Conservation (phyloP, 2,329 filamentous ascomycete genomes). For the Herpotrichia juniperi region DNA sequence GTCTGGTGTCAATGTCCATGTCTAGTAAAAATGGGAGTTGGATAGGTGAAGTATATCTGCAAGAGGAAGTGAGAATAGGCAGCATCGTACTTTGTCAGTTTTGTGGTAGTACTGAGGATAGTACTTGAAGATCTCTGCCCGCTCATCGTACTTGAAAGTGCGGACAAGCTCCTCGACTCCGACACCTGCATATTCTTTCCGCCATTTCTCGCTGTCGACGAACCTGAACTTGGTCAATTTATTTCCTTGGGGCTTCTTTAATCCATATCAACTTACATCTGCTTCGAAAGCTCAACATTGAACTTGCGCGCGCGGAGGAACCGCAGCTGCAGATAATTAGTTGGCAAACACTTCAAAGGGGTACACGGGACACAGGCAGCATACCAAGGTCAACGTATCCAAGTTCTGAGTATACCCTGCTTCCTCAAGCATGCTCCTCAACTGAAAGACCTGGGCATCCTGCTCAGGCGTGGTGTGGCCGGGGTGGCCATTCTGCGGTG, state of each 20-base stretch:
- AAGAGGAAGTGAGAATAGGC: neutral
- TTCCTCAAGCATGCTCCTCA: conserved; percentile 83
- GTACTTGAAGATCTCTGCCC: conserved; percentile 81
- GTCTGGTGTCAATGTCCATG: neutral
- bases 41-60: neutral
- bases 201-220: conserved; percentile 87
- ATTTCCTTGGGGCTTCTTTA: neutral
- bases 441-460: conserved; percentile 86
- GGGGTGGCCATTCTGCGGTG: conserved; percentile 76
- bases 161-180: conserved; percentile 78
- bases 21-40: neutral
- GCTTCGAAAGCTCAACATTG: conserved; percentile 80
- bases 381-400: conserved; percentile 89
- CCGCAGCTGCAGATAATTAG: conserved; percentile 66
- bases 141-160: conserved; percentile 87
- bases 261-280: conserved; percentile 70
- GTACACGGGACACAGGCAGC: conserved; percentile 26
- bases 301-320: conserved; percentile 97
- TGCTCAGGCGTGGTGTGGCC: conserved; percentile 86
- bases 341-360: conserved; percentile 12
- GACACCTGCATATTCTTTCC: conserved; percentile 73
- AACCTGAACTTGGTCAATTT: conserved; percentile 68
- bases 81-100: conserved; percentile 70
- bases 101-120: conserved; percentile 99
- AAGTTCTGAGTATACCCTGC: conserved; percentile 82